A percentile compares a stretch with the other conserved stretches of the same genome.
phyloP scores from a whole-genome alignment of 345 rosid genomes.

The Rhodamnia rubescens region DNA sequence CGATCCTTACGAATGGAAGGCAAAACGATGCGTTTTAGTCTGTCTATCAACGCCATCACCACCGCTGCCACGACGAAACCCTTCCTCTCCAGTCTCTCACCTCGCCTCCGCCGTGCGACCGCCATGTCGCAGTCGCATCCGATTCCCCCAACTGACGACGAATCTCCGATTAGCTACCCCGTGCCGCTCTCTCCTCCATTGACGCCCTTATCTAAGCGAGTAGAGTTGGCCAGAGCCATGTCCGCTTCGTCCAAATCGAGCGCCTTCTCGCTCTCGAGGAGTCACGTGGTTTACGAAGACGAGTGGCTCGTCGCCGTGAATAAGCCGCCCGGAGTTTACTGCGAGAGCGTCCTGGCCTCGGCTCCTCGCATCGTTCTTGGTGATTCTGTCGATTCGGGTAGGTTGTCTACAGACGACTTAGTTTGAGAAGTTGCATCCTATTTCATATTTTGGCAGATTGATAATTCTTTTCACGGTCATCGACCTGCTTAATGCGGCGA shows the following conservation, averaged over 20 bases:
- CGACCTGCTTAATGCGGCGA: neutral
- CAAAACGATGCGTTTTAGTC: neutral
- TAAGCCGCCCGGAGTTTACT: constrained; percentile 77
- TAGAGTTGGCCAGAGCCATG: constrained; percentile 66
- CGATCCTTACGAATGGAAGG: neutral
- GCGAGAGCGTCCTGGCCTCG: constrained; percentile 56
- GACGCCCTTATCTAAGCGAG: constrained; percentile 56
- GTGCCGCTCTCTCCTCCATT: constrained; percentile 66
- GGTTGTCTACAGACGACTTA: neutral
- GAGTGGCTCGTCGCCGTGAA: constrained; percentile 72
- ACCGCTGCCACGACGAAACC: neutral
- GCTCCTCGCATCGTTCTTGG: constrained; percentile 24
- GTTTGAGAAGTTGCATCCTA: neutral
- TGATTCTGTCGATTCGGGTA: neutral
- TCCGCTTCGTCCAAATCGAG: constrained; percentile 73
- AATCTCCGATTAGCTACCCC: constrained; percentile 28
- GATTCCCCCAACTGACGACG: constrained; percentile 10
- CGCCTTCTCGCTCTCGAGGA: constrained; percentile 36
- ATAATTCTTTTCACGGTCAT: neutral
- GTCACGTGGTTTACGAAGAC: constrained; percentile 58
- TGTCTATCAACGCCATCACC: constrained; percentile 7
- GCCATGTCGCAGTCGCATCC: constrained; percentile 13
- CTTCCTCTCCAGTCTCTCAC: neutral
- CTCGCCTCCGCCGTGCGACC: constrained; percentile 10
- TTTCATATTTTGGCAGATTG: neutral